Percentiles rank a stretch among this genome's conserved stretches.
Evolutionary conservation across 345 rosid genomes (phyloP).

Genomic region (Moricandia arvensis): DNA sequence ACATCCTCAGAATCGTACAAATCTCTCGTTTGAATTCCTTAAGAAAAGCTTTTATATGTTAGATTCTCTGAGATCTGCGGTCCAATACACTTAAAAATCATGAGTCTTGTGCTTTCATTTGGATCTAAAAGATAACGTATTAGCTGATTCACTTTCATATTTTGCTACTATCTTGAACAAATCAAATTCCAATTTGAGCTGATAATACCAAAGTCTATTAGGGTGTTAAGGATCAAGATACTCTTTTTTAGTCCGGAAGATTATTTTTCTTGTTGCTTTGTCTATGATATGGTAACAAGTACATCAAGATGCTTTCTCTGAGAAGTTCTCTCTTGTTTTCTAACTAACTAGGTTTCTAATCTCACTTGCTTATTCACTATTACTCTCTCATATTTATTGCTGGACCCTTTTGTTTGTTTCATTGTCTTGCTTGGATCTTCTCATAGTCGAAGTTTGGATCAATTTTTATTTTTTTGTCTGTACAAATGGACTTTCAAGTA

Average conservation of each 20-base stretch:
- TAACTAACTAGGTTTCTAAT: not conserved
- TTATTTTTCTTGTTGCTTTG: slow-evolving; percentile 5
- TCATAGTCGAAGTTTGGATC: too few species aligned
- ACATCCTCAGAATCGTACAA: slow-evolving; percentile 6
- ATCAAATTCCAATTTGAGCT: not conserved
- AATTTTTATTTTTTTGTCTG: too few species aligned
- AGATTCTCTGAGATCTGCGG: not conserved
- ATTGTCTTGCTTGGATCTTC: not conserved
- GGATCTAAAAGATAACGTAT: not conserved
- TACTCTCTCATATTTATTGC: not conserved
- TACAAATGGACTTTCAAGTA: too few species aligned
- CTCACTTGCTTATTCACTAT: not conserved
- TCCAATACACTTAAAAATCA: not conserved
- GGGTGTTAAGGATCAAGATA: not conserved
- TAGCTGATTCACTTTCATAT: not conserved
- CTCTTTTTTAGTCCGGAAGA: not conserved
- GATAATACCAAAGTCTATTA: not conserved
- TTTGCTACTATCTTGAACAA: not conserved
- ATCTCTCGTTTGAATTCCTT: not conserved
- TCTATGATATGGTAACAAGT: not conserved
- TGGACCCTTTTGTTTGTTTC: not conserved
- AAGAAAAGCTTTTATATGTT: not conserved
- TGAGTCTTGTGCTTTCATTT: not conserved
- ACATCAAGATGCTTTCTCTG: not conserved
- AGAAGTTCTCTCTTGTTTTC: not conserved